Evolutionary conservation across 805 yeast genomes (phyloP), one percentile per base, ranked within the genome.

Genomic region (Nakazawaea ambrosiae): DNA sequence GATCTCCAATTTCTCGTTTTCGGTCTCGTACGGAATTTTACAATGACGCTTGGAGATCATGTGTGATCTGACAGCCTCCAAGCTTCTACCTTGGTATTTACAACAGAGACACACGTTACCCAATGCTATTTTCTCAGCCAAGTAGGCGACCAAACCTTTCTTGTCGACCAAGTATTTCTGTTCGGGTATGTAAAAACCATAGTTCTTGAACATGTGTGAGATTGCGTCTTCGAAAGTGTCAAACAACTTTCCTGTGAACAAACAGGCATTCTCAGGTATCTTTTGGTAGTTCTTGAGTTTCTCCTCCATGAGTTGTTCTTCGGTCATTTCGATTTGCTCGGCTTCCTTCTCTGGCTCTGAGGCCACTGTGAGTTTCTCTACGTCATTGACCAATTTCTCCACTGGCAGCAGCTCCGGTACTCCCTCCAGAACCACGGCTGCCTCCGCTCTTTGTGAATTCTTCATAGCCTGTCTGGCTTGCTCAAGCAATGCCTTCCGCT

Each of bases 141-240:
- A 59, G 51, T 84, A 85, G 2, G 61, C 55, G n/a, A 92, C 57
- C 28, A 92, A 65, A 0, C 97, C 97, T 27, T 64, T 68, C 34
- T 74, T 61, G 54, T 89, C 86, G 0, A 60, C 63, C 33, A 92
- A 65, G 50, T 75, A 88, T 12, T 74, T 68, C 43, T 68, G 64
- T 56, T 92, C 97, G 1, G 98, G 98, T 5, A 92, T 70, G 44
- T 81, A 92, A 30, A 92, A 66, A 2, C 97, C 97, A 57, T 84
- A 96, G 26, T 58, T 64, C 41, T 68, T 69, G 51, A 74, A 78
- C 95, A 92, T 82, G 57, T 92, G 96, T 20, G 66, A 68, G 22
- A 82, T 49, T 38, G 65, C 65, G 20, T 57, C 68, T 5, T 72
- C 75, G 14, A 68, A 45, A 19, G 58, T 52, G 10, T 46, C 53